Evolutionary conservation across 257 asterid species (phyloP).

Genomic region (Lavandula angustifolia): DNA sequence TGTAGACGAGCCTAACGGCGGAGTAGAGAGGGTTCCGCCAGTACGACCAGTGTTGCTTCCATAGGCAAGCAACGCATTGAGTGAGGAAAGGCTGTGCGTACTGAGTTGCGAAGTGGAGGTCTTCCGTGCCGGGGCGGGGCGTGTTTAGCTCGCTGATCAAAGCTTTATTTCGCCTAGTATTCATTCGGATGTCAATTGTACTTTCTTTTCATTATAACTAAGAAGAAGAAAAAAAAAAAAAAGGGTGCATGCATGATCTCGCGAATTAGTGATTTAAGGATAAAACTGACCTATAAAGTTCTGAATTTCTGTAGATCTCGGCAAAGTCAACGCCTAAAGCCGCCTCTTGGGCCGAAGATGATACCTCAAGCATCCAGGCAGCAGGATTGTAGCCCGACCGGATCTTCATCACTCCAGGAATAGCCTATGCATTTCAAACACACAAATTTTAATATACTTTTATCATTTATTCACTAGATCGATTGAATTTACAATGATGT

Average conservation of each 20-base stretch:
- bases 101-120: conserved; percentile 45
- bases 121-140: conserved; percentile 50
- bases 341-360: conserved; percentile 55
- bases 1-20: conserved; percentile 39
- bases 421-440: conserved; percentile 34
- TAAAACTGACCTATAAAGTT: conserved; percentile 44
- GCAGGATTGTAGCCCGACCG: conserved; percentile 59
- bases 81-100: conserved; percentile 51
- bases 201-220: no score
- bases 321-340: conserved; percentile 50
- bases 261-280: no score
- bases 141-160: conserved; percentile 50
- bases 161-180: conserved; percentile 49
- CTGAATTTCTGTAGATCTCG: conserved; percentile 50
- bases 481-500: no score
- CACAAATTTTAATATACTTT: no score
- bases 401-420: conserved; percentile 51
- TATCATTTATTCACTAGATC: no score
- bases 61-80: conserved; percentile 42
- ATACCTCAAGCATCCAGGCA: conserved; percentile 68
- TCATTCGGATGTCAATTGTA: no score
- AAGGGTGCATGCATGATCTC: no score
- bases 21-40: conserved; percentile 51
- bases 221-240: no score
- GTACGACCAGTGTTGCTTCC: conserved; percentile 51